A percentile compares a stretch with the other conserved stretches of the same genome.
Conservation (phyloP, 129 eudicot species). For the Pittosporum tobira region DNA sequence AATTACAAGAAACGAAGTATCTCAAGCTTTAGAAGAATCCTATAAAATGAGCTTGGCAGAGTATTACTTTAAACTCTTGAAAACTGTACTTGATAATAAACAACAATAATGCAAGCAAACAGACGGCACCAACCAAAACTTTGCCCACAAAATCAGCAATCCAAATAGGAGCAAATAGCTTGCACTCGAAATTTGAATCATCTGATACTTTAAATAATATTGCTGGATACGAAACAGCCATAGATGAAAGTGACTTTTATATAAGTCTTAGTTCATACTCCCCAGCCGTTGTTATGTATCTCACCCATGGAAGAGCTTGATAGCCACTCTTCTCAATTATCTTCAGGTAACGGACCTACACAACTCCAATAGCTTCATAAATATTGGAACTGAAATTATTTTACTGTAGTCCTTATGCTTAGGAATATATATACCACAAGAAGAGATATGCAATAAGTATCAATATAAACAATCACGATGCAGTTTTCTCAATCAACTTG, state of each 20-base stretch:
- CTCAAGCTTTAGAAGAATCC: background rate
- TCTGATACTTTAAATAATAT: slow-evolving; percentile 4
- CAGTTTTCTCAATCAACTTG: too few species aligned
- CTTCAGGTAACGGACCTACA: slow-evolving; percentile 89
- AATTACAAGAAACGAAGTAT: too few species aligned
- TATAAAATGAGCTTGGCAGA: background rate
- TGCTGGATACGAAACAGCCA: background rate
- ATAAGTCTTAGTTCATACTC: slow-evolving; percentile 87
- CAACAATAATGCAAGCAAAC: slow-evolving; percentile 16
- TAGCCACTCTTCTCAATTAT: slow-evolving; percentile 95
- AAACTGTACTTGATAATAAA: slow-evolving; percentile 16
- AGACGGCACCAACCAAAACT: background rate
- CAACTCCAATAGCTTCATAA: slow-evolving; percentile 10
- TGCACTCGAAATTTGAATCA: too few species aligned
- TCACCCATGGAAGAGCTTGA: slow-evolving; percentile 98
- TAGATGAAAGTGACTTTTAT: slow-evolving; percentile 17
- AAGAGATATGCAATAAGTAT: too few species aligned
- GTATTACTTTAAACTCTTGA: background rate
- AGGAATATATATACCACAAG: background rate
- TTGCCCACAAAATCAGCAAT: slow-evolving; percentile 3
- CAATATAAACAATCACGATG: background rate
- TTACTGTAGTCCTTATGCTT: background rate
- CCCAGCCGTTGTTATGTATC: slow-evolving; percentile 96
- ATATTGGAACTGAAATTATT: background rate
- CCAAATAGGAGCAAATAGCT: slow-evolving; percentile 5